Conservation (phyloP, 345 rosid species). For the Boechera divaricarpa region DNA sequence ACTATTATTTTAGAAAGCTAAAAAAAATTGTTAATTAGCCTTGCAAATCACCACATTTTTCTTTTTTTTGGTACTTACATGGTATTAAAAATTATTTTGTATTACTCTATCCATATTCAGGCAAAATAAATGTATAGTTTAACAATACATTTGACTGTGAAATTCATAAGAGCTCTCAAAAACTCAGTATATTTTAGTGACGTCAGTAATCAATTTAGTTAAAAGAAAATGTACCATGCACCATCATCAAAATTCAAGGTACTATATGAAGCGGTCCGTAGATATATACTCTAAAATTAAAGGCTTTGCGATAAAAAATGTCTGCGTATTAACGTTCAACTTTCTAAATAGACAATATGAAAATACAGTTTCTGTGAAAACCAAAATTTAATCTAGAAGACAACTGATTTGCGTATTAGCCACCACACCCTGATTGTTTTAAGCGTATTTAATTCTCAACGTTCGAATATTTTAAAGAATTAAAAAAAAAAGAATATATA, state of each 20-base stretch:
- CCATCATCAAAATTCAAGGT: neutral
- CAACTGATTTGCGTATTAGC: neutral
- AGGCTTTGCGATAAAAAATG: neutral
- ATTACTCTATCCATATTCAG: neutral
- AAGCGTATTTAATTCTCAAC: constrained; percentile 24
- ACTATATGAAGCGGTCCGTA: too few relatives aligned
- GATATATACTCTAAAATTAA: too few relatives aligned
- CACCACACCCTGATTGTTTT: constrained; percentile 23
- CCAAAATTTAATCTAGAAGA: neutral
- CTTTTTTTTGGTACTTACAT: neutral
- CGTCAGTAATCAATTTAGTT: neutral
- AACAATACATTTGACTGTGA: neutral
- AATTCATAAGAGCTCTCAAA: constrained; percentile 8
- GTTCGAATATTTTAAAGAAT: neutral
- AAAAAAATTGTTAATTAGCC: neutral
- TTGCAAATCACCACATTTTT: neutral
- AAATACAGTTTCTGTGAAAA: neutral
- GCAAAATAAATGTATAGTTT: neutral
- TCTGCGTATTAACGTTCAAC: neutral
- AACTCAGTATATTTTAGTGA: neutral
- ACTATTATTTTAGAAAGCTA: neutral
- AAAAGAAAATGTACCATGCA: neutral
- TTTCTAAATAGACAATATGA: neutral
- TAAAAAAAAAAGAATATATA: neutral
- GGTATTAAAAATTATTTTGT: neutral